Base-by-base conservation (phyloP, 768 basidiomycete genomes). In the Leccinum incarnatum region DNA sequence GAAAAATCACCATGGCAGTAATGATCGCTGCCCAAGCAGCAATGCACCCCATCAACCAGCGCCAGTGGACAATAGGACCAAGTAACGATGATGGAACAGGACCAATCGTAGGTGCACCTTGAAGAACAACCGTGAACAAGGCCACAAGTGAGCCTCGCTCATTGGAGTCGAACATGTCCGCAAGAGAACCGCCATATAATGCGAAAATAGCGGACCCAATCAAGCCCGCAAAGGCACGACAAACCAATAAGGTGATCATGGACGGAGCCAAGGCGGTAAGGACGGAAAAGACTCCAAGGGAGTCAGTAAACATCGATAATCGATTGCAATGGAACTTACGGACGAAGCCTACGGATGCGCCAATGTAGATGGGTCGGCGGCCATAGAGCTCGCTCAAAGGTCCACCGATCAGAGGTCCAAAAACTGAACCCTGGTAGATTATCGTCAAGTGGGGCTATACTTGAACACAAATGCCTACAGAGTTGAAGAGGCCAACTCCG, bases 21-120 rank as follows among this genome's bases (percentile, higher is more conserved):
- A 70, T 53, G 37, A 68, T 53, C 6, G 61, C 56, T 19, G 56
- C 64, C 63, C 68, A 68, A 0, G n/a, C 46, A 29, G 64, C 58
- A 7, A 70, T 63, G 12, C 56, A 60, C 11, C 60, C 69, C 61
- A 70, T 63, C 29, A 65, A 21, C 63, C 57, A 68, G 15, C 62
- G 67, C 68, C 69, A 68, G 45, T 61, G 57, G 23, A 70, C 52
- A 27, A 62, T 36, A 21, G 54, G 21, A 14, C 68, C 64, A 25
- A 70, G 62, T 10, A 69, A 17, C 4, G 69, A 63, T 2, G 66
- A 66, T n/a, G 68, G 68, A 10, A 70, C 68, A 5, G 68, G 65
- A 7, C 66, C 69, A 29, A 70, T 58, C 8, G 68, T 70, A 3
- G 64, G 66, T 52, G 66, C 68, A 36, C 68, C 69, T 57, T 69